Percentiles rank a stretch among this genome's conserved stretches.
phyloP scores from a whole-genome alignment of 345 rosid genomes.

The Garcia nutans region DNA sequence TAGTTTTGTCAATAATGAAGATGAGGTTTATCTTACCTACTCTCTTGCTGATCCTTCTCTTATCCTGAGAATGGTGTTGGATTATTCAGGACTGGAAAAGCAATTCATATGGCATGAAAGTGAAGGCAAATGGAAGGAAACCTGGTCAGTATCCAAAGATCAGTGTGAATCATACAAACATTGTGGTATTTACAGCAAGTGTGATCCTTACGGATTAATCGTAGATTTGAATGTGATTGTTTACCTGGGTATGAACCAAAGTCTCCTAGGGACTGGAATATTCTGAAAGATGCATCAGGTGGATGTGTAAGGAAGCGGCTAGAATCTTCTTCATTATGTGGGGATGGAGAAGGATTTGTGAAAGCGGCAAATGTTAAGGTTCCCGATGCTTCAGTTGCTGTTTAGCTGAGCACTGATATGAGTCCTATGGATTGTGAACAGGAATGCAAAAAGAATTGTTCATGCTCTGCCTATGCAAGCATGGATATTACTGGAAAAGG shows the following conservation, averaged over 20 bases:
- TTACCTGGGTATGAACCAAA: not conserved
- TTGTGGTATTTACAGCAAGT: not conserved
- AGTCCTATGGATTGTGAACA: not conserved
- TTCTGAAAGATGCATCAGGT: not conserved
- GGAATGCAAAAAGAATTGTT: not conserved
- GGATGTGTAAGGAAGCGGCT: not conserved
- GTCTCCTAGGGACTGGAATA: not conserved
- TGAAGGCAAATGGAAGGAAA: not conserved
- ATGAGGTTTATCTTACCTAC: not conserved
- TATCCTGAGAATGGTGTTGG: not conserved
- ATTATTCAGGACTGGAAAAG: not conserved
- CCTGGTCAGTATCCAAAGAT: not conserved
- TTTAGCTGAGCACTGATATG: not conserved
- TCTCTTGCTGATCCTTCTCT: not conserved
- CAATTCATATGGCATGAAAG: slow-evolving; percentile 1
- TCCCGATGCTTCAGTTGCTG: not conserved
- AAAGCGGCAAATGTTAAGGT: not conserved
- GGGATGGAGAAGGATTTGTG: not conserved
- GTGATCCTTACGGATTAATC: not conserved
- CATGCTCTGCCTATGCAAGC: not conserved
- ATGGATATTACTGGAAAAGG: not conserved
- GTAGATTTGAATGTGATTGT: not conserved
- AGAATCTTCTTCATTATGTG: not conserved
- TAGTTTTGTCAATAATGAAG: not conserved
- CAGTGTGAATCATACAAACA: not conserved